Conservation (phyloP, 2,329 filamentous ascomycete genomes). For the Penicillium sp. region DNA sequence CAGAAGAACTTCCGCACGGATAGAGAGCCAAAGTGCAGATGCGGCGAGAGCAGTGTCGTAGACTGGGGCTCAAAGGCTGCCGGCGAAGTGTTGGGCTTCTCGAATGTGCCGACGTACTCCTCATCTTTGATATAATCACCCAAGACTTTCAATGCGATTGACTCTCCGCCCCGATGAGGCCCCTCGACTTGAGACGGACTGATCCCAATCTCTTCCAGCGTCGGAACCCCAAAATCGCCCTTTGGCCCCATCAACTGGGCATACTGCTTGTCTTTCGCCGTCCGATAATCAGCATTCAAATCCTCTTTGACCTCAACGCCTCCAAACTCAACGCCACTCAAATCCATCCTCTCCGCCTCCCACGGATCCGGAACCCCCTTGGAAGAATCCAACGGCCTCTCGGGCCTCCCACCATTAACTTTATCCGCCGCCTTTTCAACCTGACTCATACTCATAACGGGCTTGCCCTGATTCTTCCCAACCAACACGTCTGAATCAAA, state of each 20-base stretch:
- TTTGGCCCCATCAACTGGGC: slow-evolving; percentile 63
- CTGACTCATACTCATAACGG: slow-evolving; percentile 72
- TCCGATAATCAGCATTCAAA: slow-evolving; percentile 58
- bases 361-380: slow-evolving; percentile 59
- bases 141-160: slow-evolving; percentile 58
- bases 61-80: slow-evolving; percentile 70
- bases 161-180: slow-evolving; percentile 70
- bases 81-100: slow-evolving; percentile 73
- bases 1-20: slow-evolving; percentile 72
- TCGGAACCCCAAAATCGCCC: slow-evolving; percentile 68
- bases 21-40: slow-evolving; percentile 71
- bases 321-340: slow-evolving; percentile 57
- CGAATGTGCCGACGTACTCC: slow-evolving; percentile 69
- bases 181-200: slow-evolving; percentile 57
- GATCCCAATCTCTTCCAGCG: slow-evolving; percentile 68
- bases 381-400: slow-evolving; percentile 61
- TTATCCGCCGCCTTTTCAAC: slow-evolving; percentile 63
- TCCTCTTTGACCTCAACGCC: slow-evolving; percentile 55
- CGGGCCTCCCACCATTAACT: slow-evolving; percentile 55
- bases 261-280: slow-evolving; percentile 58
- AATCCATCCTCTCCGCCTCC: slow-evolving; percentile 53
- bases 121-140: slow-evolving; percentile 60
- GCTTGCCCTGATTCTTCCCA: slow-evolving; percentile 62
- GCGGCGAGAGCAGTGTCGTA: slow-evolving; percentile 70
- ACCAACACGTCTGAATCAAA: slow-evolving; percentile 73